Evolutionary conservation across 1,284 basidiomycete genomes (phyloP).

Genomic region (Rhizoctonia solani): DNA sequence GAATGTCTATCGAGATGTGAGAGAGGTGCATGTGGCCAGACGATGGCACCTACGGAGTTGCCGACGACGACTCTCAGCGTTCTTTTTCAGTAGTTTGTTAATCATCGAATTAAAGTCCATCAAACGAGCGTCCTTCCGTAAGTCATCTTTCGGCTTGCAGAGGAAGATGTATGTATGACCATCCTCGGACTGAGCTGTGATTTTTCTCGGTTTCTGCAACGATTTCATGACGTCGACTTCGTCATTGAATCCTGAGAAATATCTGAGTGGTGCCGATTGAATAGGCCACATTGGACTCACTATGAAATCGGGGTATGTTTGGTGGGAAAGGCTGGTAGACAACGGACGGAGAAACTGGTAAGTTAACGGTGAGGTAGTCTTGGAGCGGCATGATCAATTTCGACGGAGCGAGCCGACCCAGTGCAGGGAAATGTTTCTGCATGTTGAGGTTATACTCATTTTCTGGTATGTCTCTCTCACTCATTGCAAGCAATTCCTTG

Average conservation of each 20-base stretch:
- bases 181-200: constrained; percentile 83
- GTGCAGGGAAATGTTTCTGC: constrained; percentile 64
- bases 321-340: constrained; percentile 83
- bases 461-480: constrained; percentile 60
- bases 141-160: constrained; percentile 97
- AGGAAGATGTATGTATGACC: constrained; percentile 90
- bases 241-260: constrained; percentile 69
- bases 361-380: constrained; percentile 86
- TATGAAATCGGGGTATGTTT: constrained; percentile 74
- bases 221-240: constrained; percentile 93
- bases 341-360: constrained; percentile 73
- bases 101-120: constrained; percentile 99
- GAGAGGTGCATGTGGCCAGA: background rate
- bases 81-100: constrained; percentile 94
- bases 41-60: constrained; percentile 70
- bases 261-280: background rate
- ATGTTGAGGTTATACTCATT: constrained; percentile 59
- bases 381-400: constrained; percentile 88
- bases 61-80: constrained; percentile 88
- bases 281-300: constrained; percentile 51
- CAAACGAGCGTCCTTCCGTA: constrained; percentile 94
- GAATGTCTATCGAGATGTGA: constrained; percentile 68
- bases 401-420: constrained; percentile 64
- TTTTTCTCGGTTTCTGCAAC: constrained; percentile 89
- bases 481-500: constrained; percentile 68